Base-by-base conservation (phyloP, 495 filamentous ascomycete genomes). In the Penicillium cataractarum region DNA sequence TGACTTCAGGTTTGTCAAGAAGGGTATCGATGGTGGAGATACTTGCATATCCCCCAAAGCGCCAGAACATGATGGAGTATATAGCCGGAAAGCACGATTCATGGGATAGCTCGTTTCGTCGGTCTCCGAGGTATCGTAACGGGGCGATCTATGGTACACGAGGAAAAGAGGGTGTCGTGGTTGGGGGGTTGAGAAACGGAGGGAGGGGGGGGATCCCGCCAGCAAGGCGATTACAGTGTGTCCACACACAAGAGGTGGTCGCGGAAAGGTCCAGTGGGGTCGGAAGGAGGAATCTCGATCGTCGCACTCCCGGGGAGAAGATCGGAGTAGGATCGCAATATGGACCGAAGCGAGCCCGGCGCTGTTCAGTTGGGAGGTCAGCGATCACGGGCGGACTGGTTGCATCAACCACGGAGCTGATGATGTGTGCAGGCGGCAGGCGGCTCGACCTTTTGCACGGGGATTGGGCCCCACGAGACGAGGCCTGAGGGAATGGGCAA, bases 21-120 rank as follows among this genome's bases (percentile, higher is more conserved):
- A 98, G 90, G 67, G 87, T 92, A 78, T 98, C 96, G 76, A 99
- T 90, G 67, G 92, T 90, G 69, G 94, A 97, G 80, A 96, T 89
- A 82, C 91, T 96, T 77, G 94, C 91, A 84, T 98, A 98, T 74
- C 93, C 93, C 81, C 96, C 93, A 81, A 97, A 97, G 76, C 93
- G 88, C 93, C 93, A 97, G 77, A 97, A 97, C 93, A 97, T 97
- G 79, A 76, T 92, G 89, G 73, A 75, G 70, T 82, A 78, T 75
- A 74, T 74, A 71, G 74, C 65, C 66, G 66, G 63, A 67, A 67
- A 60, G 68, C 71, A 71, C 67, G 63, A 76, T 63, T 78, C 80
- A 82, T 78, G 74, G 68, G 75, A 78, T 66, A 61, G 66, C 67
- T 70, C 55, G 63, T 65, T 62, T 65, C 58, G 62, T 65, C 61